phyloP scores from a whole-genome alignment of 1,284 basidiomycete genomes.

The Cutaneotrichosporon sp. region DNA sequence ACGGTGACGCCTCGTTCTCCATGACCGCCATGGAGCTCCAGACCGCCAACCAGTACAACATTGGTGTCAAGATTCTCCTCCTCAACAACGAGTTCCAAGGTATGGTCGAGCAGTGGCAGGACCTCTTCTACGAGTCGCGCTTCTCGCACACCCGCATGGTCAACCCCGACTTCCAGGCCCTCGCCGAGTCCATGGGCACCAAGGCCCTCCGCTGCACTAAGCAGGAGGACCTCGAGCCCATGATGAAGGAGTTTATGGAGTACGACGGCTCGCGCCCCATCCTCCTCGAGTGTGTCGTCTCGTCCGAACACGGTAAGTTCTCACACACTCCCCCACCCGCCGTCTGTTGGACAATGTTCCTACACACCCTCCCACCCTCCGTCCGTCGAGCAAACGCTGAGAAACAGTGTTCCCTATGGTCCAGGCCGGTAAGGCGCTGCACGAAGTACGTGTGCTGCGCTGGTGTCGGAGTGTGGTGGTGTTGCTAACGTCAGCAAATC shows the following conservation, averaged over 20 bases:
- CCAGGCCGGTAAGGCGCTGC: constrained; percentile 84
- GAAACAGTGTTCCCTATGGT: constrained; percentile 86
- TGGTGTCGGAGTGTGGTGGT: no score
- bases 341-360: no score
- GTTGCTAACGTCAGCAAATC: no score
- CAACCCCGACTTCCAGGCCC: constrained; percentile 89
- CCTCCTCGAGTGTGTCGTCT: constrained; percentile 86
- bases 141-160: constrained; percentile 94
- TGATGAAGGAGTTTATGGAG: constrained; percentile 99
- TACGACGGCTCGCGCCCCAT: constrained; percentile 79
- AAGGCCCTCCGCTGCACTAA: constrained; percentile 79
- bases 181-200: constrained; percentile 87
- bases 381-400: no score
- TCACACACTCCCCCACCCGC: no score
- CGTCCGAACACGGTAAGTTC: constrained; percentile 87
- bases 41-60: constrained; percentile 85
- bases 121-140: constrained; percentile 80
- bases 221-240: constrained; percentile 76
- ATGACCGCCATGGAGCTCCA: constrained; percentile 99
- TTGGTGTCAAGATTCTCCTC: constrained; percentile 69
- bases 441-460: no score
- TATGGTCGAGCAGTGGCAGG: constrained; percentile 98
- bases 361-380: no score
- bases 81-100: constrained; percentile 96
- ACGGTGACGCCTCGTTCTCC: constrained; percentile 96